Evolutionary conservation across 148 eudicot genomes (phyloP).

Genomic region (Rhododendron ferrugineum): DNA sequence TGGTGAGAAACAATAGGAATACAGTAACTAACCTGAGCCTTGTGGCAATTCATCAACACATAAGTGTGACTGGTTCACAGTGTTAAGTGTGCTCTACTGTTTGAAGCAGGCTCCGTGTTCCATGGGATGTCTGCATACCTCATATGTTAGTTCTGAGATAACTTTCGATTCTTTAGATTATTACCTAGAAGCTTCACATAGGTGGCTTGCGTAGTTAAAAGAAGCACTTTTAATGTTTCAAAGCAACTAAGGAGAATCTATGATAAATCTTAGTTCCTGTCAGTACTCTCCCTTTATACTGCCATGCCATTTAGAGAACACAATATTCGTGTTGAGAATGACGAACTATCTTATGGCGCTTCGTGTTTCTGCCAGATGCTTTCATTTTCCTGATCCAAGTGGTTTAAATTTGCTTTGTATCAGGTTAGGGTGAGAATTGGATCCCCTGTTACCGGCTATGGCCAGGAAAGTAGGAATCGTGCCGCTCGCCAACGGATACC

Average conservation of each 20-base stretch:
- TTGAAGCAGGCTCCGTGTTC: background rate
- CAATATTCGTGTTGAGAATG: background rate
- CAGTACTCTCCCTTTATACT: too few relatives aligned
- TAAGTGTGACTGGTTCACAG: background rate
- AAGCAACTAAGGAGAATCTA: background rate
- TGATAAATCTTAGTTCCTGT: background rate
- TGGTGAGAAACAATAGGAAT: background rate
- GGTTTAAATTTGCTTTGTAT: slow-evolving; percentile 8
- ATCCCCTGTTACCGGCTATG: slow-evolving; percentile 85
- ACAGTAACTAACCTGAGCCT: background rate
- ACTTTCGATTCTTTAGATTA: background rate
- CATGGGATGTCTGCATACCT: background rate
- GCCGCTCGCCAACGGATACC: slow-evolving; percentile 85
- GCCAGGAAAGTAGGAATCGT: slow-evolving; percentile 83
- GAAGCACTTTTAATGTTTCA: background rate
- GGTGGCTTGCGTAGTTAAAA: background rate
- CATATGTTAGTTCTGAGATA: background rate
- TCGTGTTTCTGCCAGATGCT: background rate
- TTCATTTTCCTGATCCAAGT: background rate
- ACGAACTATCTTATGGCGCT: background rate
- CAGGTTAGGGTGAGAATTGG: slow-evolving; percentile 84
- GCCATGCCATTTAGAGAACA: background rate
- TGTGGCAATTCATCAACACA: background rate
- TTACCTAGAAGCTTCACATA: background rate
- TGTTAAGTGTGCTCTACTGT: background rate